Evolutionary conservation across 2,329 filamentous ascomycete species (phyloP).

Genomic region (Colletotrichum spaethianum): DNA sequence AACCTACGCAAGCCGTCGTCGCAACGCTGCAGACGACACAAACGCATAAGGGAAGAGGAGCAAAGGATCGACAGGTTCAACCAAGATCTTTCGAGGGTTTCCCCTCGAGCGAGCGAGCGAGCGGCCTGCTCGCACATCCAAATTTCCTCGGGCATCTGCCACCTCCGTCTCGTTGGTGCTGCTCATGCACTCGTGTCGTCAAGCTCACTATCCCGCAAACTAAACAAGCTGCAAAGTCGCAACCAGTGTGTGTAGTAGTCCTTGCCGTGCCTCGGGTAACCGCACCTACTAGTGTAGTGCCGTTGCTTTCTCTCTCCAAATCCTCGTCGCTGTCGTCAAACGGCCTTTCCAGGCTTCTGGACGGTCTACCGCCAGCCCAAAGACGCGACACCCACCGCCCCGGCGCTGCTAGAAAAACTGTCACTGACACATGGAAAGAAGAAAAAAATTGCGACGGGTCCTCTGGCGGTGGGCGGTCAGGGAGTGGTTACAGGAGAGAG

Average conservation of each 20-base stretch:
- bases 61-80: slow-evolving; percentile 27
- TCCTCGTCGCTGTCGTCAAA: not conserved
- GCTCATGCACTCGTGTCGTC: slow-evolving; percentile 3
- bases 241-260: not conserved
- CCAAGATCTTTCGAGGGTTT: not conserved
- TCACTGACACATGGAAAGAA: not conserved
- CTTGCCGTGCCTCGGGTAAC: not conserved
- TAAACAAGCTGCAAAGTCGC: not conserved
- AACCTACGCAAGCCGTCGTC: not conserved
- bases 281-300: not conserved
- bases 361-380: not conserved
- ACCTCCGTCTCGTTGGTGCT: not conserved
- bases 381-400: no score
- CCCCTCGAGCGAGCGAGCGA: not conserved
- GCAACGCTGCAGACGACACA: not conserved
- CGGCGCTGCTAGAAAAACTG: no score
- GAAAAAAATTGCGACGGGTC: not conserved
- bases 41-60: not conserved
- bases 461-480: not conserved
- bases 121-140: not conserved
- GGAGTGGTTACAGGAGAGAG: not conserved
- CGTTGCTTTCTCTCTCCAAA: not conserved
- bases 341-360: not conserved
- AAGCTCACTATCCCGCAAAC: not conserved
- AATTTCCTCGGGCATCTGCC: not conserved